Evolutionary conservation across 805 yeast species (phyloP).

Genomic region (Saturnispora mendoncae): DNA sequence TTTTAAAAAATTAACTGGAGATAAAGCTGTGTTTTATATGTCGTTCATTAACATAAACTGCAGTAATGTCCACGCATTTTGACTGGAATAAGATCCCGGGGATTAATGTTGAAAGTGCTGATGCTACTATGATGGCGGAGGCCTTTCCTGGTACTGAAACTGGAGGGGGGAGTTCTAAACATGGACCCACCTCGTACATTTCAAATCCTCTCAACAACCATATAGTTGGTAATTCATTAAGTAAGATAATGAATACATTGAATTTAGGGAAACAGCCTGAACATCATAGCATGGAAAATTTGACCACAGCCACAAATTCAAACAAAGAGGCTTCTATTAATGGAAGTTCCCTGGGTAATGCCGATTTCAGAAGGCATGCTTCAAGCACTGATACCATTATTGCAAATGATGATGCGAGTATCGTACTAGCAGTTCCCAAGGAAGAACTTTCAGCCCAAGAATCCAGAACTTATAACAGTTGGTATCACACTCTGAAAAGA

Average conservation of each 20-base stretch:
- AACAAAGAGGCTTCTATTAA: neutral
- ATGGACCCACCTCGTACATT: neutral
- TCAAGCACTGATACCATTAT: slow-evolving; percentile 24
- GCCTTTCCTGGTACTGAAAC: too few species aligned
- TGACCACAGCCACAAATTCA: neutral
- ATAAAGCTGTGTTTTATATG: too few species aligned
- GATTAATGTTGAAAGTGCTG: slow-evolving; percentile 4
- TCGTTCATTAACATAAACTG: neutral
- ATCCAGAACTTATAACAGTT: slow-evolving; percentile 74
- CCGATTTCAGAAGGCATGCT: slow-evolving; percentile 14
- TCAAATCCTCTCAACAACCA: neutral
- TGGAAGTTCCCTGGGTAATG: neutral
- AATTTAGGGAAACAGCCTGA: neutral
- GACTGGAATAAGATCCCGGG: slow-evolving; percentile 22
- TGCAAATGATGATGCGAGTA: slow-evolving; percentile 30
- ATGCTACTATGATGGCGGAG: too few species aligned
- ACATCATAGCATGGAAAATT: slow-evolving; percentile 9
- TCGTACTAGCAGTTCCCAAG: slow-evolving; percentile 57
- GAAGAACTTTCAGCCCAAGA: slow-evolving; percentile 71
- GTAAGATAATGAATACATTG: slow-evolving; percentile 2
- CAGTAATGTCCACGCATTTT: slow-evolving; percentile 15
- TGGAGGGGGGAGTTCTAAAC: too few species aligned
- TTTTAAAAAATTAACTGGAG: too few species aligned
- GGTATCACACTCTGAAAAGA: slow-evolving; percentile 82
- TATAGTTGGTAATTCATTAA: neutral